These are phyloP conservation scores for Mortierella claussenii DNA, from an alignment of 192 early-diverging fungal species.

Conservation along the genomic window DNA sequence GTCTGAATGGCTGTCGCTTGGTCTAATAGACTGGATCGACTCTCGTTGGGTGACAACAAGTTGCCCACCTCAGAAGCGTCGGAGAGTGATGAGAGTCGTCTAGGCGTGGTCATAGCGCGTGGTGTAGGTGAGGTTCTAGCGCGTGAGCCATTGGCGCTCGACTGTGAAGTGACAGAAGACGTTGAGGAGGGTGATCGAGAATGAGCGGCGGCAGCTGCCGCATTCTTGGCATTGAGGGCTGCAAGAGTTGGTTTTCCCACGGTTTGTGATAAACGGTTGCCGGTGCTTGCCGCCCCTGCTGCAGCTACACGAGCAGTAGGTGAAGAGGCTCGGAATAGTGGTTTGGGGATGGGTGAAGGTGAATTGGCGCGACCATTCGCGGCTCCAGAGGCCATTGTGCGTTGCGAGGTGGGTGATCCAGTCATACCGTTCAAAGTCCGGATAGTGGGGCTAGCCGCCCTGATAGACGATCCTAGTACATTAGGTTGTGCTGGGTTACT, in stretches of 20 bases:
- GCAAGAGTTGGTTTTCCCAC: slow-evolving; percentile 22
- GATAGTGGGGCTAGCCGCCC: slow-evolving; percentile 37
- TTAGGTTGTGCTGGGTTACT: background rate
- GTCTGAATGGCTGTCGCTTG: slow-evolving; percentile 37
- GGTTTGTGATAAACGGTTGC: slow-evolving; percentile 20
- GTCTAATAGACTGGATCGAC: slow-evolving; percentile 30
- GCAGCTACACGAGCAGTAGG: slow-evolving; percentile 22
- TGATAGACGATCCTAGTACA: slow-evolving; percentile 1
- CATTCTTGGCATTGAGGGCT: slow-evolving; percentile 5
- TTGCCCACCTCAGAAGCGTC: slow-evolving; percentile 25
- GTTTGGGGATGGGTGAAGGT: slow-evolving; percentile 40
- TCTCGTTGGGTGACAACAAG: slow-evolving; percentile 33
- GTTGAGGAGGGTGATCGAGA: slow-evolving; percentile 38
- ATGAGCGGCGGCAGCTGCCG: slow-evolving; percentile 13
- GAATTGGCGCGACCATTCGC: slow-evolving; percentile 33
- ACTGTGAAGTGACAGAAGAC: slow-evolving; percentile 46
- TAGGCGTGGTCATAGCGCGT: slow-evolving; percentile 25
- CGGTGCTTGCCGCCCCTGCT: background rate
- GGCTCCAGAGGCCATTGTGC: slow-evolving; percentile 14
- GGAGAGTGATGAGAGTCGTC: slow-evolving; percentile 39
- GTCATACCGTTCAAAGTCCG: slow-evolving; percentile 12
- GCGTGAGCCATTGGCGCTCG: slow-evolving; percentile 23
- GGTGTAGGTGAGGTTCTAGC: slow-evolving; percentile 35
- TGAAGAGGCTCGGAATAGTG: slow-evolving; percentile 11
- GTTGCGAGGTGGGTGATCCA: slow-evolving; percentile 29